Evolutionary conservation across 768 basidiomycete genomes (phyloP).

Genomic region (Crucibulum laeve): DNA sequence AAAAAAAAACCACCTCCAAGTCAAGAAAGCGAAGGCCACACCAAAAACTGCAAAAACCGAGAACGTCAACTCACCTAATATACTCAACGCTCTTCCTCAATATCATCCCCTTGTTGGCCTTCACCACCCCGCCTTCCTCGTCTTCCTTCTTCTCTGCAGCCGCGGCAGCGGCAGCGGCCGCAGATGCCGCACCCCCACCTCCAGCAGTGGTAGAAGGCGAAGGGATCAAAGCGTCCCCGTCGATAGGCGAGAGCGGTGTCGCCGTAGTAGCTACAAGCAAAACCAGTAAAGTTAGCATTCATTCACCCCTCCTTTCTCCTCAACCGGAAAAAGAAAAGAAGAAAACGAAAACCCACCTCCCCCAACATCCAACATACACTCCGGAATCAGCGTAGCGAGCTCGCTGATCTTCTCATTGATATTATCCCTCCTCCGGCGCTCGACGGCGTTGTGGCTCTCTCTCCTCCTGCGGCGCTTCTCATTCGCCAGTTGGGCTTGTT

Average conservation of each 20-base stretch:
- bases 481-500: conserved; percentile 59
- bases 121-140: conserved; percentile 46
- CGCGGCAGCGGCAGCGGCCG: conserved; percentile 7
- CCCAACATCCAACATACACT: conserved; percentile 67
- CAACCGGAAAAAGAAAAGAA: conserved; percentile 3
- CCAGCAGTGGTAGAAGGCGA: conserved; percentile 1
- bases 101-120: conserved; percentile 96
- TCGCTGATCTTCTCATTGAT: conserved; percentile 96
- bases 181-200: neutral
- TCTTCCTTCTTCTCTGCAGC: conserved; percentile 15
- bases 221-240: conserved; percentile 5
- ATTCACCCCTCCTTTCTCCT: neutral
- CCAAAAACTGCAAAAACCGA: too few relatives aligned
- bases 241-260: too few relatives aligned
- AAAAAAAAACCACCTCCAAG: too few relatives aligned
- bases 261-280: too few relatives aligned
- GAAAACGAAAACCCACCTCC: conserved; percentile 6
- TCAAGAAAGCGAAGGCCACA: too few relatives aligned
- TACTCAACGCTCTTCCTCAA: conserved; percentile 79
- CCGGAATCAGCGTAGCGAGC: conserved; percentile 84
- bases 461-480: conserved; percentile 80
- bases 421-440: conserved; percentile 81
- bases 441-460: conserved; percentile 91
- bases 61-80: conserved; percentile 45
- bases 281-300: too few relatives aligned